Evolutionary conservation across 192 early-diverging fungal genomes (phyloP).

Genomic region (Backusella parvicylindrica): DNA sequence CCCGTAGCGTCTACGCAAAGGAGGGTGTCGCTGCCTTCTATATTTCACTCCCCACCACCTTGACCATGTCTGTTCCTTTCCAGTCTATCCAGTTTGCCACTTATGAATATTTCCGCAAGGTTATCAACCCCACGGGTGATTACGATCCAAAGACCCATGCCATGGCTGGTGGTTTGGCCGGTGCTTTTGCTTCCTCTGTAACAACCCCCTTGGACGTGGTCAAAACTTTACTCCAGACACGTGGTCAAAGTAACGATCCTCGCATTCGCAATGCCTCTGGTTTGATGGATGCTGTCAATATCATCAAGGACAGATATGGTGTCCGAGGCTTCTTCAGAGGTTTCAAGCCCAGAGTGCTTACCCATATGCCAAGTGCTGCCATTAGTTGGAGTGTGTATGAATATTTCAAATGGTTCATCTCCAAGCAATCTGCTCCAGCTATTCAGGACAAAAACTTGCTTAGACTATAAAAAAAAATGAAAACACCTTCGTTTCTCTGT

Average conservation of each 20-base stretch:
- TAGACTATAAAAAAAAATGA: neutral
- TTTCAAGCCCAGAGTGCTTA: slow-evolving; percentile 74
- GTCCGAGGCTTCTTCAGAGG: slow-evolving; percentile 75
- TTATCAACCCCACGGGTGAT: slow-evolving; percentile 69
- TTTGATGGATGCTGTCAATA: slow-evolving; percentile 58
- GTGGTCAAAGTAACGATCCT: slow-evolving; percentile 69
- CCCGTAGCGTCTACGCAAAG: slow-evolving; percentile 55
- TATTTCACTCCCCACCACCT: slow-evolving; percentile 90
- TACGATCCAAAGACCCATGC: slow-evolving; percentile 90
- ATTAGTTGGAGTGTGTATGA: slow-evolving; percentile 94
- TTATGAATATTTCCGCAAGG: slow-evolving; percentile 86
- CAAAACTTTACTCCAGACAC: slow-evolving; percentile 91
- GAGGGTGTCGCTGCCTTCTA: slow-evolving; percentile 90
- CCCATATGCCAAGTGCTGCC: slow-evolving; percentile 89
- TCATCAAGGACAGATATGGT: slow-evolving; percentile 81
- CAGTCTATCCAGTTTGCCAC: slow-evolving; percentile 91
- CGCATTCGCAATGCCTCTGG: slow-evolving; percentile 70
- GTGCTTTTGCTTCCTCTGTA: slow-evolving; percentile 78
- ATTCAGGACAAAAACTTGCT: slow-evolving; percentile 8
- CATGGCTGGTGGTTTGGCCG: slow-evolving; percentile 82
- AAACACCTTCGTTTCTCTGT: neutral
- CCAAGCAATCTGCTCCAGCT: neutral
- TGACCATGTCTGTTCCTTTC: slow-evolving; percentile 94
- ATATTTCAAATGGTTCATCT: slow-evolving; percentile 70
- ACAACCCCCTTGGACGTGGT: slow-evolving; percentile 93